phyloP scores from a whole-genome alignment of 2,329 filamentous ascomycete species.

The Colletotrichum zoysiae region DNA sequence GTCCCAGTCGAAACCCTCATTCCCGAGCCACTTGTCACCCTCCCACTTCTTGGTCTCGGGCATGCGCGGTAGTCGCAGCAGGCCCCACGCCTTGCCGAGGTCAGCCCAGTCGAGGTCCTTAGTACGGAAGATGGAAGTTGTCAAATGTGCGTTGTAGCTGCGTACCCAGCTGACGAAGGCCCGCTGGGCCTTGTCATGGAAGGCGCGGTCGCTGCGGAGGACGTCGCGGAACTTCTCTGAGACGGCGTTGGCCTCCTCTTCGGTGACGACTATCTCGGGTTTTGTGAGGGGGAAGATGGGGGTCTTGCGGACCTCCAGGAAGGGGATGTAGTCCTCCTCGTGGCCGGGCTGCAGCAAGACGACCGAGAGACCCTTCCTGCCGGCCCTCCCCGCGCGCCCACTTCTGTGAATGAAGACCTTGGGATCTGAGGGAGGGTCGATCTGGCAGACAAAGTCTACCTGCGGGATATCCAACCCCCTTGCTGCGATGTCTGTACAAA shows the following conservation, averaged over 20 bases:
- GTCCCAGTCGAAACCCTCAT: conserved; percentile 73
- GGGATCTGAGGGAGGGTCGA: conserved; percentile 86
- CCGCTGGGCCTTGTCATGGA: conserved; percentile 90
- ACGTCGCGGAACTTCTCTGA: conserved; percentile 72
- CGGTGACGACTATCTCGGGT: conserved; percentile 68
- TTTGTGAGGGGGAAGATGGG: conserved; percentile 76
- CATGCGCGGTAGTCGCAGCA: conserved; percentile 92
- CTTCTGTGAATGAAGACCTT: conserved; percentile 97
- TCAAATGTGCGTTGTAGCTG: conserved; percentile 91
- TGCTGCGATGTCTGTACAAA: conserved; percentile 94
- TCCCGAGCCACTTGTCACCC: conserved; percentile 73
- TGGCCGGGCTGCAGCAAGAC: conserved; percentile 86
- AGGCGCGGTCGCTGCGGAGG: conserved; percentile 63
- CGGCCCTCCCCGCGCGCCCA: conserved; percentile 90
- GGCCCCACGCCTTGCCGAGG: conserved; percentile 84
- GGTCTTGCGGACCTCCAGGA: conserved; percentile 88
- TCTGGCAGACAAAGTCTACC: conserved; percentile 90
- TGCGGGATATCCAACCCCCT: conserved; percentile 92
- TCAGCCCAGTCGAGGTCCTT: conserved; percentile 87
- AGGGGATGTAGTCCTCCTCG: conserved; percentile 91
- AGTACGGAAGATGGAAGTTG: conserved; percentile 89
- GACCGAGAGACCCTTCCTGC: conserved; percentile 85
- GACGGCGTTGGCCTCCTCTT: conserved; percentile 69
- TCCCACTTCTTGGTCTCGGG: conserved; percentile 84
- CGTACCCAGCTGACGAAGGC: conserved; percentile 95